These are phyloP conservation scores for Flaveria sonorensis DNA, from an alignment of 129 eudicot genomes.

Conservation along the genomic window DNA sequence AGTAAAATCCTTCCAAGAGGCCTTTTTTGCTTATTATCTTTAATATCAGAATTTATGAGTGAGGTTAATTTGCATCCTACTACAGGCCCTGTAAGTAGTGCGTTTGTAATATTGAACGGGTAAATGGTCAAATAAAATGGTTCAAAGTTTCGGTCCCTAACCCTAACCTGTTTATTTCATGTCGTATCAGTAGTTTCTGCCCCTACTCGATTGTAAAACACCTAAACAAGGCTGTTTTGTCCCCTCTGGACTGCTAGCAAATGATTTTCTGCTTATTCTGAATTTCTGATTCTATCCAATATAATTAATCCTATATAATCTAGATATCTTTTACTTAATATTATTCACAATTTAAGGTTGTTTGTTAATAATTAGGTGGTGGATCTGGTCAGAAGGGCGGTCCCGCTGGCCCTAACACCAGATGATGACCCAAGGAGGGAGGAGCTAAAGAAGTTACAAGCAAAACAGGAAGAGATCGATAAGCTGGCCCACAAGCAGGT, in stretches of 20 bases:
- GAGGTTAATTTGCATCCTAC: too few species aligned
- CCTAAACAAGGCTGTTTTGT: too few species aligned
- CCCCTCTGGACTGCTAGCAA: too few species aligned
- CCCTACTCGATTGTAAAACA: too few species aligned
- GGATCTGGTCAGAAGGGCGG: conserved; percentile 5
- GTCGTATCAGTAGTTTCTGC: too few species aligned
- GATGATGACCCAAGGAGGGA: conserved; percentile 5
- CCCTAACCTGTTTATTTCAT: too few species aligned
- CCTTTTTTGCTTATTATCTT: not conserved
- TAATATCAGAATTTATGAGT: not conserved
- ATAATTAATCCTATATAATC: not conserved
- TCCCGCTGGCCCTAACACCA: not conserved
- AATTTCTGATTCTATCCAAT: too few species aligned
- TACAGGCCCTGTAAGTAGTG: too few species aligned
- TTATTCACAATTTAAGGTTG: not conserved
- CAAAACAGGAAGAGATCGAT: not conserved
- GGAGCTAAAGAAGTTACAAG: not conserved
- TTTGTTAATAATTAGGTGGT: conserved; percentile 4
- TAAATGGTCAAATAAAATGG: too few species aligned
- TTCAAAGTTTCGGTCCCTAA: too few species aligned
- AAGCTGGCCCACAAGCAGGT: conserved; percentile 4
- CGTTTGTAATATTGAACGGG: too few species aligned
- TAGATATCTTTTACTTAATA: not conserved
- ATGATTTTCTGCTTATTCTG: too few species aligned
- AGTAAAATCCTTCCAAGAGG: not conserved